These are phyloP conservation scores for Colletotrichum paranaense DNA, from an alignment of 2,329 filamentous ascomycete species.

Conservation along the genomic window DNA sequence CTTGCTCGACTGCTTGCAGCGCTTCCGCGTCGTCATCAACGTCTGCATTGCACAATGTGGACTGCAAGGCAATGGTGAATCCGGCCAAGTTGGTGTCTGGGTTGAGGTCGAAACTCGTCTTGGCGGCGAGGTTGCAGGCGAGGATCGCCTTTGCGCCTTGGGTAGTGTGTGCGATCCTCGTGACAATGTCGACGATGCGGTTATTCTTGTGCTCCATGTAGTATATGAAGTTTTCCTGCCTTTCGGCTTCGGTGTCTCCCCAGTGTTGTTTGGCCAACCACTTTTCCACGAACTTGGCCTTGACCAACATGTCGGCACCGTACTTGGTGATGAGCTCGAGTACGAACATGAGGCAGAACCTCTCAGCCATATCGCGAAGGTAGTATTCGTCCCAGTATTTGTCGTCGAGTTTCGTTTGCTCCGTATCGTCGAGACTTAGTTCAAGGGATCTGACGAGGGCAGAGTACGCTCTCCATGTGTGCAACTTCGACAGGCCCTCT, in stretches of 20 bases:
- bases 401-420: conserved; percentile 64
- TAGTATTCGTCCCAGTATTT: conserved; percentile 71
- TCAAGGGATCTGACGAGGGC: conserved; percentile 72
- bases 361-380: conserved; percentile 71
- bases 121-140: conserved; percentile 60
- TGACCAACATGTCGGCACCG: conserved; percentile 66
- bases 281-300: conserved; percentile 74
- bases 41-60: conserved; percentile 46
- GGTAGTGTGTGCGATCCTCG: conserved; percentile 58
- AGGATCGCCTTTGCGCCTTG: conserved; percentile 63
- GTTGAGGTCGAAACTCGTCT: conserved; percentile 36
- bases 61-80: conserved; percentile 49
- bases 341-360: conserved; percentile 68
- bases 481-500: conserved; percentile 58
- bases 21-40: conserved; percentile 39
- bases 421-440: conserved; percentile 61
- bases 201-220: conserved; percentile 64
- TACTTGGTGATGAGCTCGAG: conserved; percentile 70
- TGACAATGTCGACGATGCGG: conserved; percentile 64
- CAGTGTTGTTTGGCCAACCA: conserved; percentile 83
- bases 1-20: conserved; percentile 42
- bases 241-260: conserved; percentile 65
- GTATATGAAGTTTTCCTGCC: conserved; percentile 63
- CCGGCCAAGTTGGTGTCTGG: conserved; percentile 31
- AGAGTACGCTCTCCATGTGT: conserved; percentile 62